These are phyloP conservation scores for Aeschynomene evenia DNA, from an alignment of 306 rosid species.

Conservation along the genomic window DNA sequence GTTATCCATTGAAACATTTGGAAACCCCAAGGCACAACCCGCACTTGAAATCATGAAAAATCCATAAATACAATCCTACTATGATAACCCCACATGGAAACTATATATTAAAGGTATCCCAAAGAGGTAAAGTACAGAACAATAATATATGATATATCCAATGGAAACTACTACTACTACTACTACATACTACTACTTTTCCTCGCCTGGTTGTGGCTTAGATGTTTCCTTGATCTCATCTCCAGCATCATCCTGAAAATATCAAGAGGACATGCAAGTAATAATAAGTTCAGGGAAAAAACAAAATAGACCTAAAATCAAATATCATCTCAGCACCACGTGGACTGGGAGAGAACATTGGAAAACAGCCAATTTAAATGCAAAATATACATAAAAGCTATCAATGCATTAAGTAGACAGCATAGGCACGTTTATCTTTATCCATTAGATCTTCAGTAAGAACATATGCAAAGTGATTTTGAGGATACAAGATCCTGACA, in stretches of 20 bases:
- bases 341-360: background rate
- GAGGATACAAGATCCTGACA: background rate
- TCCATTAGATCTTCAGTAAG: background rate
- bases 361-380: background rate
- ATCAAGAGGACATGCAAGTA: background rate
- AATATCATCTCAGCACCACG: background rate
- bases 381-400: background rate
- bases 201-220: slow-evolving; percentile 66
- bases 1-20: slow-evolving; percentile 33
- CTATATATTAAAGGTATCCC: slow-evolving; percentile 36
- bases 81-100: slow-evolving; percentile 46
- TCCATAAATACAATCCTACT: slow-evolving; percentile 42
- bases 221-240: slow-evolving; percentile 94
- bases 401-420: background rate
- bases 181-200: slow-evolving; percentile 51
- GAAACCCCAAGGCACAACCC: slow-evolving; percentile 39
- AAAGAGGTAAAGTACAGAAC: slow-evolving; percentile 38
- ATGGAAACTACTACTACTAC: slow-evolving; percentile 36
- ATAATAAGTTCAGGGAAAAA: background rate
- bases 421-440: background rate
- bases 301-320: too few relatives aligned
- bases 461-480: background rate
- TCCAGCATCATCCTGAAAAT: slow-evolving; percentile 79
- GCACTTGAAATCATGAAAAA: slow-evolving; percentile 39
- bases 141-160: too few relatives aligned